These are phyloP conservation scores for Podospora pseudopauciseta DNA, from an alignment of 495 filamentous ascomycete species.

Conservation along the genomic window DNA sequence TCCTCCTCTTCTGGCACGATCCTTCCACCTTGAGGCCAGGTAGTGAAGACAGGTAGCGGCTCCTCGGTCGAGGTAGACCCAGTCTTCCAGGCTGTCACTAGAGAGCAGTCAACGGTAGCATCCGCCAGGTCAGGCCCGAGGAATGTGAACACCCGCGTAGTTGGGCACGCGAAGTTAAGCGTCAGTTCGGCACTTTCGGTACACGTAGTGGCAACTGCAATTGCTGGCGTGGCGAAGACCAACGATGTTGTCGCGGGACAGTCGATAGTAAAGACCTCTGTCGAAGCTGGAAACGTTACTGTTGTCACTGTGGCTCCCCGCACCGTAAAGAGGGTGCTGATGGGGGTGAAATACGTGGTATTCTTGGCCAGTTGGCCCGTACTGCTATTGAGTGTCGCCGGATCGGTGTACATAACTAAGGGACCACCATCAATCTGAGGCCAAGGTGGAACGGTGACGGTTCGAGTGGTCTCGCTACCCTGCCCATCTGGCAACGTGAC, in stretches of 20 bases:
- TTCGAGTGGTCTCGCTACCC: slow-evolving; percentile 14
- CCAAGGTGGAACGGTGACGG: slow-evolving; percentile 21
- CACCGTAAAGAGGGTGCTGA: too few species aligned
- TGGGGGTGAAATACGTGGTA: too few species aligned
- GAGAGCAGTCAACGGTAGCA: background rate
- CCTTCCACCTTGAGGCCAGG: too few species aligned
- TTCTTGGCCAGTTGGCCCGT: too few species aligned
- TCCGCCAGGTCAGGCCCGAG: background rate
- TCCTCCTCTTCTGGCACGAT: slow-evolving; percentile 11
- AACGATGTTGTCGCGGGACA: slow-evolving; percentile 1
- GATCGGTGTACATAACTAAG: background rate
- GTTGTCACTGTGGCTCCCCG: slow-evolving; percentile 1
- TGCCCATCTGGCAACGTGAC: slow-evolving; percentile 10
- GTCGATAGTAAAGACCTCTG: background rate
- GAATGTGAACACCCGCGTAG: slow-evolving; percentile 5
- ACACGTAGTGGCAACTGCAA: background rate
- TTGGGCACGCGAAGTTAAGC: slow-evolving; percentile 5
- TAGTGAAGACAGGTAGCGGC: too few species aligned
- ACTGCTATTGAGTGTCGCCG: too few species aligned
- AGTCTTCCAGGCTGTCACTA: too few species aligned
- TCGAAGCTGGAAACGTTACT: background rate
- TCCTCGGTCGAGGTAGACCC: too few species aligned
- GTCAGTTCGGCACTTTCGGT: background rate
- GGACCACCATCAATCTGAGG: slow-evolving; percentile 14
- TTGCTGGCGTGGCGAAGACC: slow-evolving; percentile 7